Base-by-base conservation (phyloP, 768 basidiomycete species). In the Favolaschia claudopus region DNA sequence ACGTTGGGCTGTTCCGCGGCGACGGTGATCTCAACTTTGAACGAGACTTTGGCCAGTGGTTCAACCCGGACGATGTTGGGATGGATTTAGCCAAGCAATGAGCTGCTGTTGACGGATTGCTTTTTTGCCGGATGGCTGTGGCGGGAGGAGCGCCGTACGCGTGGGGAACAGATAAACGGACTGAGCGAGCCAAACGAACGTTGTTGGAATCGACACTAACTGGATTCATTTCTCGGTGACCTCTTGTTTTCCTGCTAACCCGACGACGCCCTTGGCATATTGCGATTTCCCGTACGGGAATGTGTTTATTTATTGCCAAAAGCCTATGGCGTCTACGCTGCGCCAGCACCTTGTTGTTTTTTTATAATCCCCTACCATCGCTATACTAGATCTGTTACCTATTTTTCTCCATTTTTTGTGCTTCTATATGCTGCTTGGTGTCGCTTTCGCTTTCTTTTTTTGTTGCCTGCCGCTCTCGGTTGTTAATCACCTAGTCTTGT, bases 41-140 rank as follows among this genome's bases (percentile, higher is more conserved):
- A 71, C 77, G 87, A 67, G 89, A 89, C 66, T 91, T 91, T 72
- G 85, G 87, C 53, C 86, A 89, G 66, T 91, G 89, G 89, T 89
- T 91, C 64, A 87, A 86, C 68, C 82, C 81, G 7, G 83, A 87
- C 51, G 82, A 83, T 40, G 71, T 72, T 45, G 64, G 69, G 20
- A 59, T 78, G 66, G 78, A 78, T 20, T 51, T 64, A 7, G 58
- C 43, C 32, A 64, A 64, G 55, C 51, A 60, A 60, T 60, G 33
- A 45, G 45, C 12, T 22, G 20, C 9, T 31, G 14, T 14, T 12
- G 44, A 12, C 22, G 44, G 10, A n/a, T n/a, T n/a, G n/a, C n/a
- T n/a, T n/a, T n/a, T n/a, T n/a, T n/a, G n/a, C n/a, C n/a, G n/a
- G n/a, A n/a, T n/a, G n/a, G n/a, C n/a, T 9, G 39, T 17, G 40